Base-by-base conservation (phyloP, 2,329 filamentous ascomycete species). In the Monilinia laxa region DNA sequence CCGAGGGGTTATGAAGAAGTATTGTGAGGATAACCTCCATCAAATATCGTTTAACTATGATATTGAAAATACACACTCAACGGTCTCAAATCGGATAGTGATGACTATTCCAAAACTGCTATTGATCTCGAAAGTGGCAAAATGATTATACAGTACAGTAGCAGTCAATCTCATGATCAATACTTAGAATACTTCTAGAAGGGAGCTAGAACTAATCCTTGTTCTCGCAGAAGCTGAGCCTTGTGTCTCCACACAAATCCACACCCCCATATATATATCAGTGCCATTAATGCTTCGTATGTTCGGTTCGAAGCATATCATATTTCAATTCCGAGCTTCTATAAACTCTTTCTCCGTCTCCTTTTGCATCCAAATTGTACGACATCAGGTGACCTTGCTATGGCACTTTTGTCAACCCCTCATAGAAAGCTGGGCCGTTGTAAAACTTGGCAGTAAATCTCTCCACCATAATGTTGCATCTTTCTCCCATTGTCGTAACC, bases 231-330 rank as follows among this genome's bases (percentile, higher is more conserved):
- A 58, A 14, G 55, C 55, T 18, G 55, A 28, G 55, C 23, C 54
- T 57, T 42, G 35, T 25, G n/a, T 25, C n/a, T 40, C 54, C n/a
- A 57, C 54, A 57, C n/a, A n/a, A 25, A 57, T 16, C 18, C n/a
- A 42, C n/a, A 18, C 4, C 23, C 12, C 23, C 12, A 12, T 35
- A 42, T 56, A n/a, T 23, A 25, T 25, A 11, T 57, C 11, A 42
- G 6, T 28, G 18, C 0, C n/a, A 1, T 40, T 7, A 1, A 40
- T 42, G 11, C n/a, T 14, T 42, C 18, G 6, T 18, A 7, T 23
- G n/a, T 40, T n/a, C 18, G 28, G 53, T 11, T 38, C 20, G 28
- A 38, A 35, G 20, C 35, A 20, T 55, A 55, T 5, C 35, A 20
- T 55, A 55, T 5, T 2, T 55, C 1, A 10, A 9, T 55, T 38